Evolutionary conservation across 2,329 filamentous ascomycete species (phyloP), one percentile per base, ranked within the genome.

Genomic region (Alternaria arbusti): DNA sequence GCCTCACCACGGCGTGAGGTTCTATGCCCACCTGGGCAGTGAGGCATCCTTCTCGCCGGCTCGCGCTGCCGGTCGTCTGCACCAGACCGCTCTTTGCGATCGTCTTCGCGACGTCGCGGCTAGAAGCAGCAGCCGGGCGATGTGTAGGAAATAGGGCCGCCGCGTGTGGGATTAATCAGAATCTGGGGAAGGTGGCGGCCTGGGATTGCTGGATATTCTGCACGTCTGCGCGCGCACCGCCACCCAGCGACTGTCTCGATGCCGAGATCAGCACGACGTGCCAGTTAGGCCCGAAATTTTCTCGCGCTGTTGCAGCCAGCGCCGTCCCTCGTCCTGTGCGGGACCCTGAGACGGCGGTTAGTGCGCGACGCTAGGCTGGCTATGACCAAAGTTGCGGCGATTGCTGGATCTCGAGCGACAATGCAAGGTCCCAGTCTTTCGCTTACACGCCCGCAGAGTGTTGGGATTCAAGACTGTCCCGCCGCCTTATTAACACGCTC

Each of bases 381-480:
- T 62, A 60, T 59, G 69, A 58, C 64, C 44, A 68, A 71, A 69
- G 60, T 65, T 62, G 72, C 67, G 67, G 66, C 61, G 61, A 50
- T 65, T 68, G 57, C 62, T 63, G 64, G 17, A 69, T 66, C 73
- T 71, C 66, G 67, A 72, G 62, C 62, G 62, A 26, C 56, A 28
- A 70, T 76, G 74, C 77, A 78, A 74, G 75, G 74, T 75, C 73
- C 75, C 73, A 71, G 66, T 69, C 63, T 63, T 69, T 75, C 74
- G 74, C 73, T 72, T 76, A 73, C 64, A 40, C 17, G 54, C 64
- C 64, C 55, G 59, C 62, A 70, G 57, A 64, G 63, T 69, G 66
- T 69, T 71, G 66, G 69, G 72, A 70, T 13, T 26, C 57, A 45
- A 40, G 30, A 70, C 64, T 47, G 47, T 58, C 52, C 64, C 63